Base-by-base conservation (phyloP, 208 protist genomes). In the Lotmaria passim region DNA sequence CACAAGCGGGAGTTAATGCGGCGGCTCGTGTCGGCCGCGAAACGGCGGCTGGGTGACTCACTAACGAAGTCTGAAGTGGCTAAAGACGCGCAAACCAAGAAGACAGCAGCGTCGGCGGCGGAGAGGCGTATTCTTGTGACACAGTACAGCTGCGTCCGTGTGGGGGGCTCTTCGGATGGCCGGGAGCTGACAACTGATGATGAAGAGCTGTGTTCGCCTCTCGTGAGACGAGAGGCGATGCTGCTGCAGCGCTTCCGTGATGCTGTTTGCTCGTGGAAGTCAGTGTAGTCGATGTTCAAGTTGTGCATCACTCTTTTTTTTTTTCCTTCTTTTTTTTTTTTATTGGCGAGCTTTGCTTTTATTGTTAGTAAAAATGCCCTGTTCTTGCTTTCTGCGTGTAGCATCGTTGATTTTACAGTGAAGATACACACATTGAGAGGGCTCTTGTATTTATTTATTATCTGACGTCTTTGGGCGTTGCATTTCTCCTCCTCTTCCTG, bases 221-320 rank as follows among this genome's bases (percentile, higher is more conserved):
- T 39, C 2, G 44, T 71, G 6, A 48, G 34, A 15, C 21, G 52
- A 21, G 62, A 71, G 23, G 71, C 57, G 23, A 0, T 30, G 12
- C 6, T 60, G 30, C 48, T 77, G 30, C 63, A 60, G 39, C 71
- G 71, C 1, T 71, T 77, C 14, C 67, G 73, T 1, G 58, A 63
- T 24, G 36, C 64, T 3, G 68, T 70, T 11, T 75, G 67, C 31
- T 5, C 19, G 12, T 78, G 71, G 63, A 46, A 12, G n/a, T 28
- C 60, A 0, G 4, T 7, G 14, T 51, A 63, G 26, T 31, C 50
- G 50, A 23, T 48, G 7, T 19, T 5, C 44, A 23, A 19, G 5
- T 48, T 19, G 19, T 24, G 48, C 0, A 4, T 0, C 17, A 11
- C 28, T 34, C 7, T 51, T 50, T 2, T 43, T 55, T 56, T 31